phyloP scores from a whole-genome alignment of 306 rosid species.

The Begonia peltatifolia region DNA sequence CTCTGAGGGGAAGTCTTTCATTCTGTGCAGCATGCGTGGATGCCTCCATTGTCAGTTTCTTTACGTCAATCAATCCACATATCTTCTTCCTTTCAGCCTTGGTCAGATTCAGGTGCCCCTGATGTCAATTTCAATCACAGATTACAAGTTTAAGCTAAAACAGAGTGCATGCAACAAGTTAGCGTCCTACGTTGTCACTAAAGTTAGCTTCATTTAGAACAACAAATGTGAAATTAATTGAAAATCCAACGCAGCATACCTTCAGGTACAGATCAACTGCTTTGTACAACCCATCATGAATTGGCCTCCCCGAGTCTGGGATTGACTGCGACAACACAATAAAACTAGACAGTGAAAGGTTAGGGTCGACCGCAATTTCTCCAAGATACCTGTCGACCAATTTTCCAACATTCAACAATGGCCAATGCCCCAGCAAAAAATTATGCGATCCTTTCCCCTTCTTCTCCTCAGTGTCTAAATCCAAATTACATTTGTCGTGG shows the following conservation, averaged over 20 bases:
- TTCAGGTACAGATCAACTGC: conserved; percentile 71
- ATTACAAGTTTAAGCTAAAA: not conserved
- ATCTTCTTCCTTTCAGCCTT: conserved; percentile 68
- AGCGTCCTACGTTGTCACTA: not conserved
- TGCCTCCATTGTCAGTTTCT: conserved; percentile 53
- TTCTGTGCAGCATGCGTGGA: conserved; percentile 88
- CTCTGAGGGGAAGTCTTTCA: conserved; percentile 83
- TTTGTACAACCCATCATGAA: conserved; percentile 70
- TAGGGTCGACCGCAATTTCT: conserved; percentile 59
- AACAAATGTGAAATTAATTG: not conserved
- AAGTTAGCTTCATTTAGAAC: not conserved
- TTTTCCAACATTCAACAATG: conserved; percentile 55
- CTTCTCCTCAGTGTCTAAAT: conserved; percentile 24
- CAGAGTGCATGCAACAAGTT: not conserved
- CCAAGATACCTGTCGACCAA: conserved; percentile 60
- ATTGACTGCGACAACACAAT: conserved; percentile 47
- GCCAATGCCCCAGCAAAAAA: conserved; percentile 31
- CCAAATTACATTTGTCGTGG: conserved; percentile 23
- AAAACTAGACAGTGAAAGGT: conserved; percentile 45
- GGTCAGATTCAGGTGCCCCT: conserved; percentile 63
- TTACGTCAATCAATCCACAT: conserved; percentile 66
- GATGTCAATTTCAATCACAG: conserved; percentile 1
- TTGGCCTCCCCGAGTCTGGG: conserved; percentile 60
- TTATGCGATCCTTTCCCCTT: conserved; percentile 37
- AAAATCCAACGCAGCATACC: conserved; percentile 24